A percentile compares a stretch with the other conserved stretches of the same genome.
phyloP scores from a whole-genome alignment of 176 grass and related monocot genomes.

The Aegilops tauschii region DNA sequence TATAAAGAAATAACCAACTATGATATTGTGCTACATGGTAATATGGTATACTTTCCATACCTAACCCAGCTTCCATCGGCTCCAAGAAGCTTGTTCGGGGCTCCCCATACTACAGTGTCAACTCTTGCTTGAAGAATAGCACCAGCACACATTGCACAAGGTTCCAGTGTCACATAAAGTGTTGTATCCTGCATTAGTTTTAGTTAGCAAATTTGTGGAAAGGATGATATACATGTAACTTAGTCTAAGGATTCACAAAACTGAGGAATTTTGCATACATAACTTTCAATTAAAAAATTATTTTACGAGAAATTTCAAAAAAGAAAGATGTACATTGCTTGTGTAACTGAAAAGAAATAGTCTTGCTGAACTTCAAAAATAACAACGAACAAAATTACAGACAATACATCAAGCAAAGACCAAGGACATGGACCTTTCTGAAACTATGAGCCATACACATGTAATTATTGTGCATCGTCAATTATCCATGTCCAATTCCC shows the following conservation, averaged over 20 bases:
- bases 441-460: neutral
- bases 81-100: conserved; percentile 90
- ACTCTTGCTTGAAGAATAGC: conserved; percentile 96
- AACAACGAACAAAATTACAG: neutral
- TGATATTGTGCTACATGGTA: neutral
- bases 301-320: neutral
- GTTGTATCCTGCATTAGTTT: conserved; percentile 67
- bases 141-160: conserved; percentile 95
- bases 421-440: neutral
- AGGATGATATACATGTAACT: neutral
- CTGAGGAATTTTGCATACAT: neutral
- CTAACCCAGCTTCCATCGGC: conserved; percentile 99
- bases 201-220: conserved; percentile 11
- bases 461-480: neutral
- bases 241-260: conserved; percentile 12
- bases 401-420: neutral
- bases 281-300: neutral
- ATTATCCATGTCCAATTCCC: conserved; percentile 24
- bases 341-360: conserved; percentile 5
- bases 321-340: neutral
- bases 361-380: neutral
- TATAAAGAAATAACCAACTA: neutral
- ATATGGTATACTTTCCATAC: conserved; percentile 39
- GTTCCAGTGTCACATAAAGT: conserved; percentile 94
- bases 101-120: conserved; percentile 93